Evolutionary conservation across 352 stramenopile genomes (phyloP).

Genomic region (Pythium pectinolyticum): DNA sequence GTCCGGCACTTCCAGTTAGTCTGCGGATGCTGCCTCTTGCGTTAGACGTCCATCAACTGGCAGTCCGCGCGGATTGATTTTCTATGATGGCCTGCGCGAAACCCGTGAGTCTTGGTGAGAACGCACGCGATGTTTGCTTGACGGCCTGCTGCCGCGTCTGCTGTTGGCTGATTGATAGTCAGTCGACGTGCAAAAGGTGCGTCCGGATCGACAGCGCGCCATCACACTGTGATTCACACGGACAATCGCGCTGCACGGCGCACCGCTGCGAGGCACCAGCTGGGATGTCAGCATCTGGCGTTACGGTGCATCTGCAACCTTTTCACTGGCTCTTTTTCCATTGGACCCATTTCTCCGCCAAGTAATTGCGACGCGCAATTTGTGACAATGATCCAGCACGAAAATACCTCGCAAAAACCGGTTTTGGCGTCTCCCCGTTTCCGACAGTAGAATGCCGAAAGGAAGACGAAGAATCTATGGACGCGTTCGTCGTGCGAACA

Average conservation of each 20-base stretch:
- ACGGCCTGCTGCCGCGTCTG: not conserved
- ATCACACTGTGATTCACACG: too few species aligned
- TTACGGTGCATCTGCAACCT: constrained; percentile 9
- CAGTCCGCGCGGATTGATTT: not conserved
- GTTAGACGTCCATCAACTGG: too few species aligned
- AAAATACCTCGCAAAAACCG: not conserved
- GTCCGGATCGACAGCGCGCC: not conserved
- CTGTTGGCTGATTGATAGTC: not conserved
- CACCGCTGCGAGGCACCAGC: too few species aligned
- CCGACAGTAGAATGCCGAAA: too few species aligned
- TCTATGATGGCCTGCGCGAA: constrained; percentile 5
- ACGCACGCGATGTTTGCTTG: constrained; percentile 1
- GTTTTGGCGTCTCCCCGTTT: not conserved
- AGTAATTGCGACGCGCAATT: too few species aligned
- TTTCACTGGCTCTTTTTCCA: constrained; percentile 2
- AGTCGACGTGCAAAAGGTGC: not conserved
- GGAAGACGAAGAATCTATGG: constrained; percentile 37
- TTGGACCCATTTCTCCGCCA: not conserved
- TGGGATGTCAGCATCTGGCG: constrained; percentile 1
- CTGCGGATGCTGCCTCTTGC: not conserved
- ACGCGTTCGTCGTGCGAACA: constrained; percentile 53
- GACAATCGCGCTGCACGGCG: too few species aligned
- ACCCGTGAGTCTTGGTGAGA: constrained; percentile 1
- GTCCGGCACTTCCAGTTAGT: too few species aligned
- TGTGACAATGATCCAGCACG: too few species aligned